Percentiles rank a stretch among this genome's conserved stretches.
Conservation (phyloP, 192 early-diverging fungal species). For the Irineochytrium annulatum region DNA sequence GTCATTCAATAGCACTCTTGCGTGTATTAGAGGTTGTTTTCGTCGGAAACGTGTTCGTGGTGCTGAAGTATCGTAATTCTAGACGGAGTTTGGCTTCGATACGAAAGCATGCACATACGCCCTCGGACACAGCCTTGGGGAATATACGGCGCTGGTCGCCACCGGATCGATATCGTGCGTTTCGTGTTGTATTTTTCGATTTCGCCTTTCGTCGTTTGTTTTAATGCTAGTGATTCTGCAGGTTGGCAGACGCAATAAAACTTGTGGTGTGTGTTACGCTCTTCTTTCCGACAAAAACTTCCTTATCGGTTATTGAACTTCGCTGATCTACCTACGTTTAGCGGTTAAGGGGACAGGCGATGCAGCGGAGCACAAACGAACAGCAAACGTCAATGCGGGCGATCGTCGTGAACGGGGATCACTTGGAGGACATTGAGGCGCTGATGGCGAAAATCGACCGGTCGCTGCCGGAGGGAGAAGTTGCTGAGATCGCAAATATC, state of each 20-base stretch:
- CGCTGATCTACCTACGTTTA: constrained; percentile 16
- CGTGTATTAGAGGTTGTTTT: constrained; percentile 68
- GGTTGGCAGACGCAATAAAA: constrained; percentile 74
- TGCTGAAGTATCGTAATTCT: background rate
- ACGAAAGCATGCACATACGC: constrained; percentile 72
- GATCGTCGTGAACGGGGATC: constrained; percentile 69
- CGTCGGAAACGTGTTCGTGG: background rate
- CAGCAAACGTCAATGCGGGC: constrained; percentile 84
- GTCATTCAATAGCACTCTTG: constrained; percentile 81
- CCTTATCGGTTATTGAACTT: background rate
- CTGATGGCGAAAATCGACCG: constrained; percentile 62
- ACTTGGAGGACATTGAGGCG: constrained; percentile 66
- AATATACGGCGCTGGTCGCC: constrained; percentile 66
- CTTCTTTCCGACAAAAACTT: background rate
- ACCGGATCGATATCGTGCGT: constrained; percentile 43
- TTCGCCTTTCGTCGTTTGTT: background rate
- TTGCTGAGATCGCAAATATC: constrained; percentile 85
- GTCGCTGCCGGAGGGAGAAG: constrained; percentile 61
- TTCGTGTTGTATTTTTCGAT: background rate
- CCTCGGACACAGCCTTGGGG: constrained; percentile 91
- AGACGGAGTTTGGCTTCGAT: constrained; percentile 75
- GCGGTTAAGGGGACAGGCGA: constrained; percentile 78
- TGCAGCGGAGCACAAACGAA: constrained; percentile 73
- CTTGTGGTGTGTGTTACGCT: constrained; percentile 60
- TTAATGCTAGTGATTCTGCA: constrained; percentile 10